phyloP scores from a whole-genome alignment of 345 rosid genomes.

The Eucalyptus microcorys region DNA sequence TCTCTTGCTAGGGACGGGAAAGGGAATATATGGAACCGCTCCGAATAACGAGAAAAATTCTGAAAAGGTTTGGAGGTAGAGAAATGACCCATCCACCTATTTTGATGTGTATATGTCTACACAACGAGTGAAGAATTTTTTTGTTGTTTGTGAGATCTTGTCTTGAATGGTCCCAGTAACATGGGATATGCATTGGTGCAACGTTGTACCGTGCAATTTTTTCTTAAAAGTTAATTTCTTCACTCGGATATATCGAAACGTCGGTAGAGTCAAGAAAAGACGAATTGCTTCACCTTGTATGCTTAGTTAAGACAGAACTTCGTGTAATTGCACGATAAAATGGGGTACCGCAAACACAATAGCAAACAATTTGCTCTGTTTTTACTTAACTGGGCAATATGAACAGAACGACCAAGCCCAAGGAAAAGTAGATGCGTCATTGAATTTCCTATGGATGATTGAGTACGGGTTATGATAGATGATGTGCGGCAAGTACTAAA shows the following conservation, averaged over 20 bases:
- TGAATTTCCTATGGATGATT: not conserved
- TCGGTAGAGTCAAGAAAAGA: not conserved
- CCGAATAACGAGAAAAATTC: too few species aligned
- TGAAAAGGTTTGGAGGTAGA: not conserved
- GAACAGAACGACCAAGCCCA: not conserved
- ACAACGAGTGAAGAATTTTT: not conserved
- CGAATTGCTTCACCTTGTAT: not conserved
- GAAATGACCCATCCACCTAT: not conserved
- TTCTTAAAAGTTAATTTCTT: too few species aligned
- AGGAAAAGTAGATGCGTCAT: not conserved
- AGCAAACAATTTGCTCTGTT: not conserved
- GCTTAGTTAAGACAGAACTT: not conserved
- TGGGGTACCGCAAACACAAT: not conserved
- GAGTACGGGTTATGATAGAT: too few species aligned
- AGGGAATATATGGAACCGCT: not conserved
- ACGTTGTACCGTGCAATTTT: not conserved
- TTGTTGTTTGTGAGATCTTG: not conserved
- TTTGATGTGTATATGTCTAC: not conserved
- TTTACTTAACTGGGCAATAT: not conserved
- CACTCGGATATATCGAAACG: too few species aligned
- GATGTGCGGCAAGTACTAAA: too few species aligned
- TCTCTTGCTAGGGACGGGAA: accelerated
- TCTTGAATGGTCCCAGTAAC: not conserved
- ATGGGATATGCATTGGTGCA: not conserved
- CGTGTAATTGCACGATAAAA: not conserved